phyloP scores from a whole-genome alignment of 805 yeast genomes.

The Torulaspora quercuum region DNA sequence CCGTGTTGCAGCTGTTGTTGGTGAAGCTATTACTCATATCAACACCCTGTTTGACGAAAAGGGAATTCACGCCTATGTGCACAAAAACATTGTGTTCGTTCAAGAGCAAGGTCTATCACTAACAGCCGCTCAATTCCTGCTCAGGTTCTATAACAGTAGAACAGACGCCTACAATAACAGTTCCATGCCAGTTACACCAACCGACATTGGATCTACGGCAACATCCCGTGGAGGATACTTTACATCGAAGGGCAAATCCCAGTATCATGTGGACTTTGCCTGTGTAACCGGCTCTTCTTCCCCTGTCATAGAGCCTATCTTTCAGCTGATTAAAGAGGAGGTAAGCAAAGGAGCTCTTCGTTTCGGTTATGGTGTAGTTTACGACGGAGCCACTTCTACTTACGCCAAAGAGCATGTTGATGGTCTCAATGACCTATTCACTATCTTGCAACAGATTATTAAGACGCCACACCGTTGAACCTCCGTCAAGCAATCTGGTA shows the following conservation, averaged over 20 bases:
- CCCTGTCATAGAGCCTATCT: conserved; percentile 65
- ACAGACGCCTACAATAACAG: conserved; percentile 28
- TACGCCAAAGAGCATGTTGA: conserved; percentile 61
- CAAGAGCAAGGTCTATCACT: conserved; percentile 60
- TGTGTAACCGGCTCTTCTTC: conserved; percentile 64
- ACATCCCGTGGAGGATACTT: conserved; percentile 15
- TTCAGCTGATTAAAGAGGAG: conserved; percentile 49
- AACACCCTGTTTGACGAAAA: conserved; percentile 66
- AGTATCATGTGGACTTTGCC: conserved; percentile 40
- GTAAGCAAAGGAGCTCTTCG: conserved; percentile 39
- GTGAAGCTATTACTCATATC: conserved; percentile 80
- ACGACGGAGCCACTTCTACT: conserved; percentile 49
- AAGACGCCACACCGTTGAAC: conserved; percentile 8
- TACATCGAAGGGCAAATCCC: conserved; percentile 17
- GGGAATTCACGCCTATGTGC: conserved; percentile 73
- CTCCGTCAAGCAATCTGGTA: no score
- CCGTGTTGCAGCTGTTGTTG: conserved; percentile 64
- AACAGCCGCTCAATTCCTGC: conserved; percentile 53
- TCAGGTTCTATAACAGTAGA: conserved; percentile 37
- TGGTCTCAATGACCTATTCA: conserved; percentile 68
- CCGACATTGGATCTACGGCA: conserved; percentile 15
- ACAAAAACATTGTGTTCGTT: conserved; percentile 64
- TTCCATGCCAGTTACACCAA: conserved; percentile 28
- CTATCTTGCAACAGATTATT: conserved; percentile 38
- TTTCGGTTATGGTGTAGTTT: conserved; percentile 57